Evolutionary conservation across 345 rosid genomes (phyloP).

Genomic region (Salix dunnii): DNA sequence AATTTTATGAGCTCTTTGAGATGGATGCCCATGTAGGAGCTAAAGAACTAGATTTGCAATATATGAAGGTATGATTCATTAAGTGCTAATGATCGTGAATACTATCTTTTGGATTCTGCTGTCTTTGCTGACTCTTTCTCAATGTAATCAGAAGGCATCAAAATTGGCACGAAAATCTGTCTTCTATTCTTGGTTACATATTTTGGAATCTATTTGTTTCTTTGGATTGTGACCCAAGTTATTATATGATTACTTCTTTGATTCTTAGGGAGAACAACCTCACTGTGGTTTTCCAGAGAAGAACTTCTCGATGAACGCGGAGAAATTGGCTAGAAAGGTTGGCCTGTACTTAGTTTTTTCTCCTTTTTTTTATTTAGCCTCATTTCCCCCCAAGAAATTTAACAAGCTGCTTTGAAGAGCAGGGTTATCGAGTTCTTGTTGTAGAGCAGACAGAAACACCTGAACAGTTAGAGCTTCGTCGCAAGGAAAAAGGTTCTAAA

Average conservation of each 20-base stretch:
- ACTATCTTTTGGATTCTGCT: background rate
- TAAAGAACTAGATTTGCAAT: constrained; percentile 87
- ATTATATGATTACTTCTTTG: constrained; percentile 13
- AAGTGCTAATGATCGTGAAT: background rate
- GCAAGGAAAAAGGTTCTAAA: constrained; percentile 80
- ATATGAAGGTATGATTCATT: constrained; percentile 72
- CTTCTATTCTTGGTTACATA: background rate
- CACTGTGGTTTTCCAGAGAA: constrained; percentile 99
- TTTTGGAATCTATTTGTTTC: background rate
- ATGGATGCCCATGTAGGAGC: constrained; percentile 98
- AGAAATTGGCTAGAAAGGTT: constrained; percentile 94
- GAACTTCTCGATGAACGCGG: constrained; percentile 80
- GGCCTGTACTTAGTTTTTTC: constrained; percentile 11
- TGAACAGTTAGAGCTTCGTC: constrained; percentile 87
- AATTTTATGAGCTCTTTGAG: constrained; percentile 95
- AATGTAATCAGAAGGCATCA: background rate
- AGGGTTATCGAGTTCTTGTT: constrained; percentile 97
- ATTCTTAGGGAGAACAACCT: constrained; percentile 88
- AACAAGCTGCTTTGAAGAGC: constrained; percentile 32
- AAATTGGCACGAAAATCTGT: constrained; percentile 1
- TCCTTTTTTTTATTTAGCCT: constrained; percentile 11
- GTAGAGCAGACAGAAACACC: constrained; percentile 99
- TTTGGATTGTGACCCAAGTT: background rate
- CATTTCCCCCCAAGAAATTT: constrained; percentile 12
- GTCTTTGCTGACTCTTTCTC: background rate